Conservation (phyloP, 2,329 filamentous ascomycete genomes). For the Capronia coronata region DNA sequence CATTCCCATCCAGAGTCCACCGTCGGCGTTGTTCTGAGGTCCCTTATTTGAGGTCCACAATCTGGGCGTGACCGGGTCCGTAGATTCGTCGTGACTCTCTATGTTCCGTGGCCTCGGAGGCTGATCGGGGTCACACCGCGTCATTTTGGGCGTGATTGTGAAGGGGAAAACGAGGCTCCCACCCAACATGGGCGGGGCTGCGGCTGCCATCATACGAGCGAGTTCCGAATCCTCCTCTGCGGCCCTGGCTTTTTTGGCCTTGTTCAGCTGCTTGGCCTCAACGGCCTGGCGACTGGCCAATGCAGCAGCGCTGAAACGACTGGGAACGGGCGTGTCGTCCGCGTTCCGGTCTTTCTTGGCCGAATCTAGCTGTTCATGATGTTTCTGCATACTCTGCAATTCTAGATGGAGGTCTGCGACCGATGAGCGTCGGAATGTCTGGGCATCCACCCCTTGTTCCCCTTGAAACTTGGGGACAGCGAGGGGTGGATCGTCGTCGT, state of each 20-base stretch:
- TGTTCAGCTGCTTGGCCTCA: constrained; percentile 18
- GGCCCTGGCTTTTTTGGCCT: constrained; percentile 19
- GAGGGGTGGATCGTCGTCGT: constrained; percentile 31
- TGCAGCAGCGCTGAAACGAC: constrained; percentile 33
- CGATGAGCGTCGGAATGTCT: constrained; percentile 39
- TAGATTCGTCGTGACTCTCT: constrained; percentile 46
- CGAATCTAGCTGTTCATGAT: constrained; percentile 60
- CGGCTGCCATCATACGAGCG: constrained; percentile 52
- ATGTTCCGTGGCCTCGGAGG: constrained; percentile 47
- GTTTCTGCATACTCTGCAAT: constrained; percentile 71
- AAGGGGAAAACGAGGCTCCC: constrained; percentile 70
- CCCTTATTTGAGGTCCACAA: constrained; percentile 28
- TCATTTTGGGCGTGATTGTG: constrained; percentile 76
- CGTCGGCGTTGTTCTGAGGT: constrained; percentile 19
- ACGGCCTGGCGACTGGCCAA: constrained; percentile 28
- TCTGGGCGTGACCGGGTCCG: constrained; percentile 41
- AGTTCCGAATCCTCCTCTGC: constrained; percentile 33
- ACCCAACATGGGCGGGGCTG: constrained; percentile 80
- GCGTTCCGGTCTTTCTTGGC: constrained; percentile 39
- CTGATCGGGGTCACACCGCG: constrained; percentile 74
- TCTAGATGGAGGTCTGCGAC: constrained; percentile 58
- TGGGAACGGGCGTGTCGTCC: constrained; percentile 32
- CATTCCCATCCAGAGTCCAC: constrained; percentile 32
- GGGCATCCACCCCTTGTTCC: constrained; percentile 29
- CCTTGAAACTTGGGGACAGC: constrained; percentile 29